Base-by-base conservation (phyloP, 495 filamentous ascomycete species). In the Evernia prunastri region DNA sequence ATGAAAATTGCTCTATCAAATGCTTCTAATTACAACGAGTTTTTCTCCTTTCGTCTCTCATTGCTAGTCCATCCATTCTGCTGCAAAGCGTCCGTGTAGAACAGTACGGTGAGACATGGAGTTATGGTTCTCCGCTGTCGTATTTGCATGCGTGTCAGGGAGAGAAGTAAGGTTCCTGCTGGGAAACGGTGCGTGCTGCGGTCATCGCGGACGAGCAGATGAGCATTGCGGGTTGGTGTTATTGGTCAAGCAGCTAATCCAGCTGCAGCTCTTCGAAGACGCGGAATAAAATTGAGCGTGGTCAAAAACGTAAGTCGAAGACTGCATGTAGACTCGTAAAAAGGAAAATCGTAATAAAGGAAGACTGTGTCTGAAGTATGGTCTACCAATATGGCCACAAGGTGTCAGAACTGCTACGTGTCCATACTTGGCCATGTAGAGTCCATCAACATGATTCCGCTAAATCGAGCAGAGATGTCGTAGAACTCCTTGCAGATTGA, bases 21-120 rank as follows among this genome's bases (percentile, higher is more conserved):
- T 63, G 54, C 54, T 57, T 63, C 54, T 63, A 63, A 56, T 51
- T 63, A 51, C 61, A 63, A 39, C 40, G 27, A 25, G 58, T 58
- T 29, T 20, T 56, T 25, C 36, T 63, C 37, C 37, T 33, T 29
- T 43, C 49, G n/a, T 43, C 49, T 33, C 33, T 54, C 49, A 56
- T 40, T 63, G 60, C 49, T 63, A 36, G 60, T 54, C 56, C 36
- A 56, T 56, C 36, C 47, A 56, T 63, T 13, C 36, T n/a, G n/a
- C 25, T 56, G 49, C 37, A 25, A 63, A 15, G 36, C 49, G 31
- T 63, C 47, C 25, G 37, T 11, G n/a, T 23, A 56, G 47, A 31
- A 61, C 49, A 63, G 25, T n/a, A 40, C 23, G 42, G 11, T 56
- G 60, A 42, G 23, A 56, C 25, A 62, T 35, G 1, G 35, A 54